Conservation (phyloP, 768 basidiomycete genomes). For the Mycena vitilis region DNA sequence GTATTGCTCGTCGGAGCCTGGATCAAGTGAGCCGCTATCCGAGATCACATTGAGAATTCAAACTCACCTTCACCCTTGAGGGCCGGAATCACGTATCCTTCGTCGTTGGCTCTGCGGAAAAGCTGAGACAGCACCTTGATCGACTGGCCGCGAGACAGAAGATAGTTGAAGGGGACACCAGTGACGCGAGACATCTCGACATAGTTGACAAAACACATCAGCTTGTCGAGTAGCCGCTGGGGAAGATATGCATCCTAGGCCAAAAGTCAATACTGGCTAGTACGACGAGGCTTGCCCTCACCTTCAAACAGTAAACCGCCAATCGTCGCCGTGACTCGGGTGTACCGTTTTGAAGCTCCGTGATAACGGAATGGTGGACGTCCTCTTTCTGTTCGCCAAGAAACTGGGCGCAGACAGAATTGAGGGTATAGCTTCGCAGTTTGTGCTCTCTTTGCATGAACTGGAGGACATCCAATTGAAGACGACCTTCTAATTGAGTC, state of each 20-base stretch:
- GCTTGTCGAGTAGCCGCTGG: slow-evolving; percentile 94
- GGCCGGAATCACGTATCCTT: slow-evolving; percentile 90
- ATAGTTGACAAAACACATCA: slow-evolving; percentile 99
- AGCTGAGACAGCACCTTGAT: slow-evolving; percentile 99
- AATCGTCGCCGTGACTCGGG: slow-evolving; percentile 91
- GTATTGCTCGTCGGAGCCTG: slow-evolving; percentile 95
- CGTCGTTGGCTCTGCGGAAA: slow-evolving; percentile 91
- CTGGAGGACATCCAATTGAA: slow-evolving; percentile 96
- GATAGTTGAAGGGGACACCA: slow-evolving; percentile 98
- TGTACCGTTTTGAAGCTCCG: slow-evolving; percentile 96
- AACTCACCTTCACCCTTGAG: slow-evolving; percentile 83
- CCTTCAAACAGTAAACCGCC: slow-evolving; percentile 98
- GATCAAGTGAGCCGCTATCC: slow-evolving; percentile 16
- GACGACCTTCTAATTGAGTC: slow-evolving; percentile 87
- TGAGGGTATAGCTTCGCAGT: slow-evolving; percentile 95
- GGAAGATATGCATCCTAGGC: slow-evolving; percentile 96
- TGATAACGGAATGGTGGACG: slow-evolving; percentile 98
- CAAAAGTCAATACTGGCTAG: neutral
- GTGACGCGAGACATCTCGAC: slow-evolving; percentile 99
- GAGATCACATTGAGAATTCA: neutral
- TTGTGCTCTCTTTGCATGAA: slow-evolving; percentile 99
- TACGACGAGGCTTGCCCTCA: slow-evolving; percentile 38
- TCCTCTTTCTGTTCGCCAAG: slow-evolving; percentile 99
- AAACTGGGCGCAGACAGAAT: slow-evolving; percentile 98
- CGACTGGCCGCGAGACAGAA: slow-evolving; percentile 94